Evolutionary conservation across 768 basidiomycete genomes (phyloP).

Genomic region (Calocybe cyanea): DNA sequence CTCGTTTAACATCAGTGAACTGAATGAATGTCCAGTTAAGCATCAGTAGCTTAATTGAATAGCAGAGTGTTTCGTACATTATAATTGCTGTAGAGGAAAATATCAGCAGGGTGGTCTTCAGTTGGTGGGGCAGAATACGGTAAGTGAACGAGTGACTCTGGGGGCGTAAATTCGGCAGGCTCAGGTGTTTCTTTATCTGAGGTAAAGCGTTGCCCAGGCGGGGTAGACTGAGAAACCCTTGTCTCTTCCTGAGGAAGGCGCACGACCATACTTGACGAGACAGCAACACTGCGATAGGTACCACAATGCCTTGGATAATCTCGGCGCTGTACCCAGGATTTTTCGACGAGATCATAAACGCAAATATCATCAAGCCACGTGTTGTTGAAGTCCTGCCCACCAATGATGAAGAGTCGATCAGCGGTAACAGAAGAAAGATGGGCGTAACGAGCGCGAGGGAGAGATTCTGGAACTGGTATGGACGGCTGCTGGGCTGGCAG

Average conservation of each 20-base stretch:
- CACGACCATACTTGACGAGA: conserved; percentile 65
- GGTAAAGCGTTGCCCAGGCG: conserved; percentile 57
- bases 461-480: conserved; percentile 38
- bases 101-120: conserved; percentile 77
- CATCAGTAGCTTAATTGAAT: conserved; percentile 75
- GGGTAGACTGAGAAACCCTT: conserved; percentile 35
- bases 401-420: conserved; percentile 85
- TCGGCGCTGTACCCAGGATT: conserved; percentile 75
- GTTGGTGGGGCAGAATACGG: conserved; percentile 74
- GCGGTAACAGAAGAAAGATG: conserved; percentile 88
- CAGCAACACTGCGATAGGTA: conserved; percentile 91
- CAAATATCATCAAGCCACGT: conserved; percentile 93
- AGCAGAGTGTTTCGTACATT: conserved; percentile 60
- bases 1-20: conserved; percentile 95
- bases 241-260: conserved; percentile 65
- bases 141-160: conserved; percentile 62
- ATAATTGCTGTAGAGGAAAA: conserved; percentile 93
- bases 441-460: conserved; percentile 89
- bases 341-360: conserved; percentile 74
- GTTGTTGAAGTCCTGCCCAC: conserved; percentile 92
- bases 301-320: conserved; percentile 93
- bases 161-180: conserved; percentile 47
- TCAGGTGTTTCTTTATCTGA: conserved; percentile 37
- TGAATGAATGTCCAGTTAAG: conserved; percentile 57
- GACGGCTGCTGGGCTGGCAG: conserved; percentile 43